These are phyloP conservation scores for Toxicodendron radicans DNA, from an alignment of 345 rosid species.

Conservation along the genomic window DNA sequence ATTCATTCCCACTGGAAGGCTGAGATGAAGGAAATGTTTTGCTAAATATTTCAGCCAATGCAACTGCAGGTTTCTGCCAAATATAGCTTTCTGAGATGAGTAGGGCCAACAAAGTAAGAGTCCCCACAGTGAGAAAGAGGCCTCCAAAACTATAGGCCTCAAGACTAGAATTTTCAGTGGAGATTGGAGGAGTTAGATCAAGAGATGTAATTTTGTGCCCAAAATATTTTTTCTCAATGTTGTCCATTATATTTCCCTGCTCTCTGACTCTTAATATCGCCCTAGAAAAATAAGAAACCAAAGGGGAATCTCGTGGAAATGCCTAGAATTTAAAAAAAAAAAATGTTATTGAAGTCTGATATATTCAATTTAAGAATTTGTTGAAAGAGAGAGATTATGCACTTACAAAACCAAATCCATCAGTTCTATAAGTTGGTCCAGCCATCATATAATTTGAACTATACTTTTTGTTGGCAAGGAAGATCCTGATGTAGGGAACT, in stretches of 20 bases:
- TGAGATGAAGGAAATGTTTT: neutral
- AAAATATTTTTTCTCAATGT: slow-evolving; percentile 11
- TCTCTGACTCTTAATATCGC: slow-evolving; percentile 24
- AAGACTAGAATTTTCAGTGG: slow-evolving; percentile 9
- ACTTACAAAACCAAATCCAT: slow-evolving; percentile 33
- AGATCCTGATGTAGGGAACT: slow-evolving; percentile 18
- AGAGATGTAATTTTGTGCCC: neutral
- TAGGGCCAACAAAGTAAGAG: slow-evolving; percentile 4
- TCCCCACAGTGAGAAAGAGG: slow-evolving; percentile 25
- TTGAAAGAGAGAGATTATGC: neutral
- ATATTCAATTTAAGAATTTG: neutral
- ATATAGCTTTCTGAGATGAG: neutral
- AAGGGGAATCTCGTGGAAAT: slow-evolving; percentile 21
- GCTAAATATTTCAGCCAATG: neutral
- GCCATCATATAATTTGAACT: slow-evolving; percentile 6
- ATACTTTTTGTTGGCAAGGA: neutral
- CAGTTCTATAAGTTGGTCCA: slow-evolving; percentile 15
- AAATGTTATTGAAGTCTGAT: neutral
- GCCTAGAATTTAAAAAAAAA: slow-evolving; percentile 4
- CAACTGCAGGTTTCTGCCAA: neutral
- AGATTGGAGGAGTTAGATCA: neutral
- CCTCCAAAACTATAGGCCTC: slow-evolving; percentile 24
- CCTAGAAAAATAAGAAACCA: slow-evolving; percentile 23
- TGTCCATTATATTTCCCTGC: neutral
- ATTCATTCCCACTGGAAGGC: neutral